phyloP scores from a whole-genome alignment of 768 basidiomycete genomes.

The Lactifluus subvellereus region DNA sequence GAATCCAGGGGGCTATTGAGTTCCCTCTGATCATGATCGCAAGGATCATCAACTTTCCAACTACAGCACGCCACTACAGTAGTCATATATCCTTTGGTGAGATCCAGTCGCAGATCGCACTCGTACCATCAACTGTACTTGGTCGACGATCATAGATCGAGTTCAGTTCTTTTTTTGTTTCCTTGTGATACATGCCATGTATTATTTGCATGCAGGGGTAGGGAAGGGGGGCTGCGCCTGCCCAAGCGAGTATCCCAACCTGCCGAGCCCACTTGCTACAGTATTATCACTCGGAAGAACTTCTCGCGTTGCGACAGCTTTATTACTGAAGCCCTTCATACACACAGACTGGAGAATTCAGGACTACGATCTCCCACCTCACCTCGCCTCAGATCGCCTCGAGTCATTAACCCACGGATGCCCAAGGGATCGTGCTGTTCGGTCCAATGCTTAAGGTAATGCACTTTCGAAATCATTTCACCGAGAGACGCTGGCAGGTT shows the following conservation, averaged over 20 bases:
- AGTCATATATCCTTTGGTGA: neutral
- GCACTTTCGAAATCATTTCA: neutral
- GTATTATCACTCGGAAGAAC: neutral
- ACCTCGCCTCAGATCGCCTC: neutral
- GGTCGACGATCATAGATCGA: neutral
- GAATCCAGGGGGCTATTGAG: neutral
- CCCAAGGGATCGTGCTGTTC: neutral
- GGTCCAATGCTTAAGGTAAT: neutral
- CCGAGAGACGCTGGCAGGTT: neutral
- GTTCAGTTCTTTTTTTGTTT: neutral
- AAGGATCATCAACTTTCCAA: neutral
- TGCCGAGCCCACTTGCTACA: neutral
- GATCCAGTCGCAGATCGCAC: neutral
- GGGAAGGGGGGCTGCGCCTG: neutral
- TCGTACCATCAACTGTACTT: neutral
- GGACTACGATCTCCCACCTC: neutral
- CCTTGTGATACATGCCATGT: neutral
- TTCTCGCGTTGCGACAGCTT: neutral
- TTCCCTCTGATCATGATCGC: neutral
- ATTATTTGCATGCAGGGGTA: neutral
- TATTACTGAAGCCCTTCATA: neutral
- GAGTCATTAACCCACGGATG: neutral
- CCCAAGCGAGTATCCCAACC: neutral
- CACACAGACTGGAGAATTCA: neutral
- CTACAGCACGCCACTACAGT: neutral